Percentiles rank a stretch among this genome's conserved stretches.
phyloP scores from a whole-genome alignment of 768 basidiomycete species.

The Suillus alpinus region DNA sequence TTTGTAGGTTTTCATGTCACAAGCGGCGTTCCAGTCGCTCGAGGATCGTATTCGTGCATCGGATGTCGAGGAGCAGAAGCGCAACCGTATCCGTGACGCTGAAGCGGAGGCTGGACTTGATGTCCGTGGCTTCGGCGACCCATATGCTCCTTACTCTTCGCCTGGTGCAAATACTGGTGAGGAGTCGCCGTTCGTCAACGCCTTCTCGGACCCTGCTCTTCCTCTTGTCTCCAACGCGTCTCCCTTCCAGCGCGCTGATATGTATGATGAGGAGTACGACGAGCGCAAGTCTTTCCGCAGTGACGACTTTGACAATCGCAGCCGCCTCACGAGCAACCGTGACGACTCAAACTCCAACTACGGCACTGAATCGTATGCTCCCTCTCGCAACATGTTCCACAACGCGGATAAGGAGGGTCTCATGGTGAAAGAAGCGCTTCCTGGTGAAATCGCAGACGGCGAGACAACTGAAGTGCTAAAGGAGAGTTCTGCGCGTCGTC shows the following conservation, averaged over 20 bases:
- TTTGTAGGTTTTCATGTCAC: slow-evolving; percentile 81
- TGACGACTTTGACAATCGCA: slow-evolving; percentile 80
- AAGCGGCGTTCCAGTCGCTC: slow-evolving; percentile 79
- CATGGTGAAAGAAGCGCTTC: slow-evolving; percentile 77
- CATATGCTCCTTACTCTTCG: slow-evolving; percentile 73
- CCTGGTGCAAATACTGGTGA: slow-evolving; percentile 43
- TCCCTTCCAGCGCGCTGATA: slow-evolving; percentile 73
- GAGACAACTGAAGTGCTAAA: slow-evolving; percentile 87
- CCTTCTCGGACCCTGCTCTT: slow-evolving; percentile 63
- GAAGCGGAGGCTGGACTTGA: slow-evolving; percentile 70
- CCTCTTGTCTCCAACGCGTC: slow-evolving; percentile 85
- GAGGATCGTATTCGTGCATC: slow-evolving; percentile 83
- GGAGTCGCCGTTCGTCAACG: slow-evolving; percentile 31
- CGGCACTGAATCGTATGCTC: slow-evolving; percentile 92
- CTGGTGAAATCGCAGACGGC: slow-evolving; percentile 82
- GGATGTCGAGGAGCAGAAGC: slow-evolving; percentile 85
- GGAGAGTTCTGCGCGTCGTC: slow-evolving; percentile 73
- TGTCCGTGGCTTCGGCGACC: slow-evolving; percentile 56
- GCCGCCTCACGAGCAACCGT: slow-evolving; percentile 71
- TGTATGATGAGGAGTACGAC: slow-evolving; percentile 78
- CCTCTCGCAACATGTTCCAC: slow-evolving; percentile 94
- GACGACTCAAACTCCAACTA: slow-evolving; percentile 80
- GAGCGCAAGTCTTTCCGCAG: slow-evolving; percentile 70
- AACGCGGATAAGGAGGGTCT: slow-evolving; percentile 71
- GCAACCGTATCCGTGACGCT: slow-evolving; percentile 72